Percentiles rank a stretch among this genome's conserved stretches.
phyloP scores from a whole-genome alignment of 768 basidiomycete species.

The Boletus sensibilis region DNA sequence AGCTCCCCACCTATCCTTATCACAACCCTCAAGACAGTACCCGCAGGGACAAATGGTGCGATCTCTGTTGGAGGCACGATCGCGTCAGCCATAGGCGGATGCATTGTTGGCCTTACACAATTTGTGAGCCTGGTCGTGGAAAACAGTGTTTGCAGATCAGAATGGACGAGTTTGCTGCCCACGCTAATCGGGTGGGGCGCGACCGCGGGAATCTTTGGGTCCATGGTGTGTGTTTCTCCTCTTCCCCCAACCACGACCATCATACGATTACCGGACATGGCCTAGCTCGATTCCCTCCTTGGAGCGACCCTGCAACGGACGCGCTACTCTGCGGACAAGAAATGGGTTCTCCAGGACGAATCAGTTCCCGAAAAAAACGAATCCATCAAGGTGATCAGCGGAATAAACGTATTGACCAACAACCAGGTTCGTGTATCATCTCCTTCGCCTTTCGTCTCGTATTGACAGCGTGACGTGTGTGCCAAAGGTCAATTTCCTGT shows the following conservation, averaged over 20 bases:
- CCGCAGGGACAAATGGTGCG: constrained; percentile 90
- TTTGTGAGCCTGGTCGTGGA: constrained; percentile 58
- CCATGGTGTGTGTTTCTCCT: constrained; percentile 51
- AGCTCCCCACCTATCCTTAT: constrained; percentile 66
- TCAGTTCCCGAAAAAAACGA: constrained; percentile 36
- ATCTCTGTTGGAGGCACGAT: constrained; percentile 74
- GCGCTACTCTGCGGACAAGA: constrained; percentile 60
- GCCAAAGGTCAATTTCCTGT: constrained; percentile 44
- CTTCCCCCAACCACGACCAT: not conserved
- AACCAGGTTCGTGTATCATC: constrained; percentile 59
- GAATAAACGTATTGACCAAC: constrained; percentile 73
- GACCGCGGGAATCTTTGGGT: constrained; percentile 73
- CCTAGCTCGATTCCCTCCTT: constrained; percentile 77
- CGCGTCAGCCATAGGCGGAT: constrained; percentile 72
- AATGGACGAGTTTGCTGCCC: constrained; percentile 38
- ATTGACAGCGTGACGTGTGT: constrained; percentile 2
- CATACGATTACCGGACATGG: not conserved
- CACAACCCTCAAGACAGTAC: constrained; percentile 72
- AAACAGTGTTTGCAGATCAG: constrained; percentile 50
- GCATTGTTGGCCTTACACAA: constrained; percentile 64
- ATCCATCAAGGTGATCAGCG: constrained; percentile 57
- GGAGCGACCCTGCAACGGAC: constrained; percentile 87
- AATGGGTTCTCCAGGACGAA: constrained; percentile 63
- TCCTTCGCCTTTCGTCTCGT: not conserved
- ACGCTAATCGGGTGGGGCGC: constrained; percentile 59